Evolutionary conservation across 2,329 filamentous ascomycete genomes (phyloP).

Genomic region (Diaporthe ilicicola): DNA sequence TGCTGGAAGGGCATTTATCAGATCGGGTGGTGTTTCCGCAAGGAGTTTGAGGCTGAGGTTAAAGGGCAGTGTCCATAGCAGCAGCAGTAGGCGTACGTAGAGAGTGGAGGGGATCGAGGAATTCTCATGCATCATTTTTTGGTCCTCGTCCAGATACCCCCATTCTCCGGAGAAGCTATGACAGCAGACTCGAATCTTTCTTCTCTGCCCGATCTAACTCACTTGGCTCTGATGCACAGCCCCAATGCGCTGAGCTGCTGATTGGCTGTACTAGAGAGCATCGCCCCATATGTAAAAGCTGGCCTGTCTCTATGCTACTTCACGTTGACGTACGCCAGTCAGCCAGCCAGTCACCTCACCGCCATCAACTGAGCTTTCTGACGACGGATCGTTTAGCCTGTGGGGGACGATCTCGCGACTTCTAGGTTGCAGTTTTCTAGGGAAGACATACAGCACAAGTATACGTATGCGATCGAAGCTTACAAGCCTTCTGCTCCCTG

Average conservation of each 20-base stretch:
- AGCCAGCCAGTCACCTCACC: conserved; percentile 6
- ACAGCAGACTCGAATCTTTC: background rate
- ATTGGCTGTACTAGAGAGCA: conserved; percentile 7
- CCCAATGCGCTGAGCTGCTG: conserved; percentile 9
- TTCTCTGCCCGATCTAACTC: background rate
- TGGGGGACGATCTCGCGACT: background rate
- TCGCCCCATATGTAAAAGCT: conserved; percentile 17
- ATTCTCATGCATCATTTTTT: background rate
- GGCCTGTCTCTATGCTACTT: background rate
- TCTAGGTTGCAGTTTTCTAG: background rate
- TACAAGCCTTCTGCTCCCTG: too few relatives aligned
- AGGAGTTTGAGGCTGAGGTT: conserved; percentile 16
- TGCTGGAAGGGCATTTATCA: background rate
- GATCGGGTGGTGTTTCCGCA: conserved; percentile 1
- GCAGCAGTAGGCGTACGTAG: background rate
- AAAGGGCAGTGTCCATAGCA: background rate
- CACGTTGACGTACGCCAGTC: background rate
- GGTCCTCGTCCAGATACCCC: background rate
- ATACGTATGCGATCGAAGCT: background rate
- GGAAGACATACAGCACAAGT: background rate
- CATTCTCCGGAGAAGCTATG: background rate
- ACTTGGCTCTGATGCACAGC: conserved; percentile 21
- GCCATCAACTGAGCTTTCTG: background rate
- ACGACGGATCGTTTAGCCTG: background rate
- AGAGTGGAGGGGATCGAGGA: background rate